Evolutionary conservation across 169 alveolate genomes (phyloP), one percentile per base, ranked within the genome.

Genomic region (Theileria annulata): DNA sequence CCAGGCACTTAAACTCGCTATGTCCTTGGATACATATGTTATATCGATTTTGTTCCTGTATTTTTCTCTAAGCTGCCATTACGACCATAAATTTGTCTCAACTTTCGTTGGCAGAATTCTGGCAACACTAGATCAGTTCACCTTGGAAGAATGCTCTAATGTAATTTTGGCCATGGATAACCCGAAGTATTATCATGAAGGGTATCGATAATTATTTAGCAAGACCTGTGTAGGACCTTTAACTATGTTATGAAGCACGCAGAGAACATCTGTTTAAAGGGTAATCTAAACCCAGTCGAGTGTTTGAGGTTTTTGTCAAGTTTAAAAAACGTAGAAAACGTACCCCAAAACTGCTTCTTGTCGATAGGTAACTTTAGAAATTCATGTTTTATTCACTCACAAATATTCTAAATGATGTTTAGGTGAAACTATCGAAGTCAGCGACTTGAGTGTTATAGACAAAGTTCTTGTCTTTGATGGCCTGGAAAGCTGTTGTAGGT

Each of bases 31-130:
- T 75, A 88, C 91, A 13, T 79, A 81, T 63, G 42, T 83, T 27
- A 62, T 89, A 42, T 86, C 92, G 30, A 74, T 82, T 49, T 72
- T 89, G 30, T 89, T 78, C 77, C 86, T 86, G 49, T 89, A 89
- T 71, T 64, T 87, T 54, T 89, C 94, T 8, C 76, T 73, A 56
- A 67, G 86, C 51, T 56, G 30, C 60, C 78, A 74, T 69, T 78
- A 86, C 56, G 88, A 86, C 75, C 75, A 89, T 56, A 69, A 74
- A 67, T 89, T 89, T 68, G 84, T 86, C 51, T 73, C 82, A 17
- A 76, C 90, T 23, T 83, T 64, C 47, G 67, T 76, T 8, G 90
- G 90, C 2, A 19, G 90, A 37, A 71, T 83, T 17, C 74, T 76
- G 5, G 90, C 90, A 13, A 51, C 76, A 0, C 71, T 83, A n/a